Evolutionary conservation across 1,284 basidiomycete genomes (phyloP).

Genomic region (Boletus nobilissimus): DNA sequence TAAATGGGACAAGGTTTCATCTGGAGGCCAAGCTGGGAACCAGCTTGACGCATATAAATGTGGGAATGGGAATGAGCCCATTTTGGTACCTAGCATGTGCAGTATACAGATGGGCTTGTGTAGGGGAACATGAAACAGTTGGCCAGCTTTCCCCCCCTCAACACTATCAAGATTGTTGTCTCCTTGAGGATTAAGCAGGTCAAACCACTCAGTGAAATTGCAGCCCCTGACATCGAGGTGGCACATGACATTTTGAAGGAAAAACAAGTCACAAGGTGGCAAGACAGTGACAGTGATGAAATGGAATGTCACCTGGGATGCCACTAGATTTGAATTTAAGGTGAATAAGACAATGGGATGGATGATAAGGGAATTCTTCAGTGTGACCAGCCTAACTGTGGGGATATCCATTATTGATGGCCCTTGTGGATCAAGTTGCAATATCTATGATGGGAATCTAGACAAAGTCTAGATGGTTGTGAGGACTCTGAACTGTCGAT

Average conservation of each 20-base stretch:
- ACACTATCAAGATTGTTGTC: conserved; percentile 8
- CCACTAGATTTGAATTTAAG: background rate
- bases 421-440: conserved; percentile 35
- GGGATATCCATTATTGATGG: conserved; percentile 34
- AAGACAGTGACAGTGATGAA: conserved; percentile 20
- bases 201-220: background rate
- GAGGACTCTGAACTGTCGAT: too few species aligned
- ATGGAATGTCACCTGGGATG: background rate
- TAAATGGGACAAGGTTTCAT: background rate
- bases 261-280: conserved; percentile 10
- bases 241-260: conserved; percentile 1
- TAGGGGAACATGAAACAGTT: background rate
- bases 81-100: background rate
- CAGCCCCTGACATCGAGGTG: background rate
- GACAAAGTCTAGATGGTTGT: too few species aligned
- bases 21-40: background rate
- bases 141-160: conserved; percentile 5
- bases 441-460: conserved; percentile 8
- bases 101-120: background rate
- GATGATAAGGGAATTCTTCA: conserved; percentile 16
- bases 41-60: background rate
- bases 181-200: too few species aligned
- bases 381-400: conserved; percentile 12
- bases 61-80: background rate
- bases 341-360: background rate